Base-by-base conservation (phyloP, 768 basidiomycete genomes). In the Amanita jacksonii region DNA sequence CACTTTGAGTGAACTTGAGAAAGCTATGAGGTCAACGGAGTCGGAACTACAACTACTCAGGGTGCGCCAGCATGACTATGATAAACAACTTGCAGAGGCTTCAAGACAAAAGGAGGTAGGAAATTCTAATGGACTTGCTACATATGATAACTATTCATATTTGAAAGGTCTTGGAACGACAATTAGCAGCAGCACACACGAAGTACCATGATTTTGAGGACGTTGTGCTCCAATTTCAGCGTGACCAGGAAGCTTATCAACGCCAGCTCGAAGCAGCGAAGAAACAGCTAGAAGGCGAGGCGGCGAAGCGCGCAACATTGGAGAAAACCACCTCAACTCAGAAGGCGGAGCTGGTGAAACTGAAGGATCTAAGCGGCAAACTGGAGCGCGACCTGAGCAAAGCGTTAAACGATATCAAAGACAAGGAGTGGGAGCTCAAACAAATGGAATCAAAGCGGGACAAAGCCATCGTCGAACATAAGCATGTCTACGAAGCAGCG, bases 401-500 rank as follows among this genome's bases (percentile, higher is more conserved):
- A 55, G 77, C 81, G 8, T 67, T 85, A n/a, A 72, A 74, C 6
- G 88, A 93, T 47, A 66, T 94, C 38, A 83, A 87, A 57, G 72
- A 70, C 33, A 78, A 83, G 38, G 88, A 96, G 53, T 84, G 81
- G 76, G 87, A 93, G 45, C 75, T 89, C 50, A 86, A 81, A 51
- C 85, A 93, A 51, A 65, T 97, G 7, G 80, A 85, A 41, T 83
- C 86, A 2, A 79, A 75, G 57, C 85, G 96, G 57, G 90, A 97
- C 68, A 97, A 93, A 67, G 96, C 88, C n/a, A 93, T 96, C 47
- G 92, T 98, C 34, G 93, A 98, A 61, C 94, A 98, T 56, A 89
- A 96, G 19, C 83, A 98, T 58, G 94, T 97, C 22, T 72, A 94
- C 8, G 92, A 97, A 59, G 88, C 93, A 58, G 94, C 94, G 12